Evolutionary conservation across 768 basidiomycete genomes (phyloP).

Genomic region (Sutorius australiensis): DNA sequence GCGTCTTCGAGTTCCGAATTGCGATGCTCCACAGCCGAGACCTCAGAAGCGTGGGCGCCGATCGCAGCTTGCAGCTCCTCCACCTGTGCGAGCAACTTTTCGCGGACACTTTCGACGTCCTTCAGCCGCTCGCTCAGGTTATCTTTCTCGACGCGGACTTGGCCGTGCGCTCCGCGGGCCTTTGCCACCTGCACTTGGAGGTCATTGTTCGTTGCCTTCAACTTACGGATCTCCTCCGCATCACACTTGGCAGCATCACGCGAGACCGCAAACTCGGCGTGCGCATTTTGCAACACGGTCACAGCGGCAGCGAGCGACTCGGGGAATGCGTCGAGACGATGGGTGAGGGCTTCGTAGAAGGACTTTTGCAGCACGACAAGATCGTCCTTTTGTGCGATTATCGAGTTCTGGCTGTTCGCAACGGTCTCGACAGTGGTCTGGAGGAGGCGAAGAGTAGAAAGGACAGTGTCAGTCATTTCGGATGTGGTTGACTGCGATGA

Average conservation of each 20-base stretch:
- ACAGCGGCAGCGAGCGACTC: conserved; percentile 52
- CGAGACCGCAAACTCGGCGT: conserved; percentile 58
- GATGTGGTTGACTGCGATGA: conserved; percentile 14
- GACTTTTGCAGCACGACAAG: conserved; percentile 47
- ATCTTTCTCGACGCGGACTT: conserved; percentile 81
- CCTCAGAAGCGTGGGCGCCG: conserved; percentile 43
- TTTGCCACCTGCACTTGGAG: conserved; percentile 70
- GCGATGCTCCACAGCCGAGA: conserved; percentile 43
- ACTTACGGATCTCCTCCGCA: conserved; percentile 63
- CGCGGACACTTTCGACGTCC: conserved; percentile 61
- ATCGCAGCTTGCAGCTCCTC: conserved; percentile 49
- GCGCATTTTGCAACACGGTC: conserved; percentile 53
- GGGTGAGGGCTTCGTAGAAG: conserved; percentile 49
- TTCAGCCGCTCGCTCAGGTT: conserved; percentile 58
- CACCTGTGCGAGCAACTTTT: conserved; percentile 51
- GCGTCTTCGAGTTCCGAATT: conserved; percentile 68
- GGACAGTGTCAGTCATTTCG: conserved; percentile 21
- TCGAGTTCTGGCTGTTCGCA: conserved; percentile 45
- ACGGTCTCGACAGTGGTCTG: conserved; percentile 50
- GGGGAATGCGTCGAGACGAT: conserved; percentile 57
- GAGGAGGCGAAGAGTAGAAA: conserved; percentile 41
- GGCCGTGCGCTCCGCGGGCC: conserved; percentile 73
- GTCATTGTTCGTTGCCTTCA: conserved; percentile 53
- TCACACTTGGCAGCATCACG: conserved; percentile 58
- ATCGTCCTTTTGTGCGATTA: conserved; percentile 46